Conservation (phyloP, 169 alveolate genomes). For the Perkinsus chesapeaki region DNA sequence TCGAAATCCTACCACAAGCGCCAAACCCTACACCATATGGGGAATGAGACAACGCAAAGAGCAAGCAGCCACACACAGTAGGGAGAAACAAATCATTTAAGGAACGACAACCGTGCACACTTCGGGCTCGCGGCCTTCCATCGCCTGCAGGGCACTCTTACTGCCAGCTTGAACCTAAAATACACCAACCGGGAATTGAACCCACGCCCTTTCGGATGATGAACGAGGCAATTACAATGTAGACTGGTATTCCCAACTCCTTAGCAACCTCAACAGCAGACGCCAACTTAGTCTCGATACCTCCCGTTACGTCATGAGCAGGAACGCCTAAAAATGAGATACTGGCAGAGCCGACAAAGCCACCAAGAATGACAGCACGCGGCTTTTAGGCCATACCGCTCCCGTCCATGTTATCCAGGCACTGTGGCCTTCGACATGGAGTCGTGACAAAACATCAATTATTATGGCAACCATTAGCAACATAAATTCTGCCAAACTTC, state of each 20-base stretch:
- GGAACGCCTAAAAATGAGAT: neutral
- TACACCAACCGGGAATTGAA: neutral
- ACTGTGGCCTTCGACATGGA: no score
- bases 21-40: no score
- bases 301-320: neutral
- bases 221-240: neutral
- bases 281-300: neutral
- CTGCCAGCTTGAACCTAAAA: neutral
- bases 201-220: neutral
- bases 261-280: neutral
- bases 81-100: neutral
- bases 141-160: neutral
- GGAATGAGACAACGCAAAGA: no score
- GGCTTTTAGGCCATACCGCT: no score
- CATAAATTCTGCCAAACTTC: no score
- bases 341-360: neutral
- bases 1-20: no score
- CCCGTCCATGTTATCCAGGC: no score
- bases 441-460: no score
- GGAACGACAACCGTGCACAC: neutral
- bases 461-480: no score
- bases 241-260: neutral
- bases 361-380: no score
- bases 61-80: neutral
- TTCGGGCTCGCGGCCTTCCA: neutral